phyloP scores from a whole-genome alignment of 2,329 filamentous ascomycete genomes.

The Trichoderma breve region DNA sequence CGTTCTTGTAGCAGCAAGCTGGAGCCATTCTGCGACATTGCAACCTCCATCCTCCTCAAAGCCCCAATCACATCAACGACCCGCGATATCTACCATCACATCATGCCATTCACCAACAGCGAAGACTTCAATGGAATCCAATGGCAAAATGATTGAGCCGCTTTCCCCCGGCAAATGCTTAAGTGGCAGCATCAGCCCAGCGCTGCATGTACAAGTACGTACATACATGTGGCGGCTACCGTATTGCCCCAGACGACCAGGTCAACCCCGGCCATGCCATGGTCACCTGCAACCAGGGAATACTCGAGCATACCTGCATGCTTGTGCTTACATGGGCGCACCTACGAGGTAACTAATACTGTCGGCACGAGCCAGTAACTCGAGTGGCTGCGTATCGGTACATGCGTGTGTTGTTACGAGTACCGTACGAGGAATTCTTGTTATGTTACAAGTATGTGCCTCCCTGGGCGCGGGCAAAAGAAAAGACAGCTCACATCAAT shows the following conservation, averaged over 20 bases:
- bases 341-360: neutral
- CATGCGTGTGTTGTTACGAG: neutral
- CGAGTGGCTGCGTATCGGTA: neutral
- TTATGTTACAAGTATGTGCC: neutral
- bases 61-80: neutral
- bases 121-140: neutral
- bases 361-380: neutral
- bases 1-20: neutral
- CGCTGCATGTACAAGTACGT: neutral
- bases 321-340: neutral
- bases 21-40: neutral
- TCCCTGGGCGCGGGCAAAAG: neutral
- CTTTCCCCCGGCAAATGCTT: neutral
- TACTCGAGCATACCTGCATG: neutral
- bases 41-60: neutral
- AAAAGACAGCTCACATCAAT: neutral
- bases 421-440: neutral
- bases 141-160: neutral
- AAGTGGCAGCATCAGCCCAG: neutral
- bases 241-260: constrained; percentile 13
- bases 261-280: neutral
- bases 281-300: neutral
- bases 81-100: neutral
- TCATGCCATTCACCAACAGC: neutral
- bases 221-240: neutral